Evolutionary conservation across 2,329 filamentous ascomycete species (phyloP), one percentile per base, ranked within the genome.

Genomic region (Exophiala sp.): DNA sequence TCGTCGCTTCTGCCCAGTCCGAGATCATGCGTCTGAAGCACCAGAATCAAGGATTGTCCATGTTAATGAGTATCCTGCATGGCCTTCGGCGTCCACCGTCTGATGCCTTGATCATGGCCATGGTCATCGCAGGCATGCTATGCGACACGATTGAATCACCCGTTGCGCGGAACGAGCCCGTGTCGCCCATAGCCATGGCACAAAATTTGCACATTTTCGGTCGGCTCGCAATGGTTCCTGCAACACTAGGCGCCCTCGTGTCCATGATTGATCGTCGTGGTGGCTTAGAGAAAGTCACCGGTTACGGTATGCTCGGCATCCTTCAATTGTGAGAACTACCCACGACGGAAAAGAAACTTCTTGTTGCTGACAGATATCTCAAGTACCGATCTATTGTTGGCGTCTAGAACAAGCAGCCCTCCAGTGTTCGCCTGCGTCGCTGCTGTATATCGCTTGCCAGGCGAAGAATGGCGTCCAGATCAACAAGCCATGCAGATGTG

Each of bases 51-150:
- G 54, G 54, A 14, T 8, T 56, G 24, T 32, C 32, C 16, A 24
- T 56, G 42, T 33, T 56, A 12, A 48, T 40, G 44, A 46, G 21
- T 5, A 44, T 43, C 39, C 44, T 56, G 12, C 16, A 45, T 12
- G 49, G 29, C 24, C 49, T 52, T n/a, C 34, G 43, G 34, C 45
- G 44, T 10, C 44, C 45, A 5, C 24, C 54, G 12, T 46, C 54
- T 5, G 54, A 56, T 49, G 44, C 43, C 11, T 35, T 56, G 16
- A 39, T 56, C 43, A 56, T 56, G 54, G 54, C 54, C 3, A 34
- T 48, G 44, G 41, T 52, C 39, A 56, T 56, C 49, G 40, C 46
- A 7, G 54, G 41, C n/a, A 47, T 46, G 45, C 44, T 56, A 29
- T 16, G 32, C 32, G 11, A 24, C 54, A n/a, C 42, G 32, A 39